Evolutionary conservation across 805 yeast genomes (phyloP).

Genomic region (Cyberlindnera bimundalis): DNA sequence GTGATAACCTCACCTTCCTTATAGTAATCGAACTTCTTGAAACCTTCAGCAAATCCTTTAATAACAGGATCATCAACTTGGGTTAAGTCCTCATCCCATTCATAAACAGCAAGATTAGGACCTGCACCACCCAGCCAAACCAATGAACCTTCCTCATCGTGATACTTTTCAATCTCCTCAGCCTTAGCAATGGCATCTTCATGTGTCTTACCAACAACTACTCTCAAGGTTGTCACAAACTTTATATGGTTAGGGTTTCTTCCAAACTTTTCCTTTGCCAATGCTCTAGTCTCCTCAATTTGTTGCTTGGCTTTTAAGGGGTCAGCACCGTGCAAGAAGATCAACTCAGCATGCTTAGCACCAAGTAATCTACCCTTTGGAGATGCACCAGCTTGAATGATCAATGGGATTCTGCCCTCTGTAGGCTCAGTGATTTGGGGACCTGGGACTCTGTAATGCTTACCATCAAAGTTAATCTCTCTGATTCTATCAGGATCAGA

Average conservation of each 20-base stretch:
- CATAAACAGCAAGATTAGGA: conserved; percentile 39
- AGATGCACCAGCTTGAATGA: conserved; percentile 46
- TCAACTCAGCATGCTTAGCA: conserved; percentile 43
- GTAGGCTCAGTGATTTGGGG: conserved; percentile 44
- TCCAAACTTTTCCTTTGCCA: conserved; percentile 36
- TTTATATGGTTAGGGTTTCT: conserved; percentile 39
- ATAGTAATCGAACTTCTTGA: conserved; percentile 26
- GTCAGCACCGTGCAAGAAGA: conserved; percentile 36
- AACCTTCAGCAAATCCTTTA: conserved; percentile 30
- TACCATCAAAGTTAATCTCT: conserved; percentile 41
- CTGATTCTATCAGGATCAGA: conserved; percentile 41
- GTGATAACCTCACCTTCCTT: conserved; percentile 27
- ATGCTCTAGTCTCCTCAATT: conserved; percentile 32
- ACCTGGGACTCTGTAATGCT: conserved; percentile 37
- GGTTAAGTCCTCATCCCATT: conserved; percentile 41
- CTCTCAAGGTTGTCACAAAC: conserved; percentile 37
- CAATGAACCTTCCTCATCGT: conserved; percentile 40
- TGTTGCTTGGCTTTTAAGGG: conserved; percentile 32
- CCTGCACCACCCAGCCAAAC: conserved; percentile 49
- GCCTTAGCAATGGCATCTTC: conserved; percentile 41
- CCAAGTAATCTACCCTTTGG: conserved; percentile 40
- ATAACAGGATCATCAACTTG: conserved; percentile 34
- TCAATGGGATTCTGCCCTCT: conserved; percentile 43
- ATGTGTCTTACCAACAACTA: conserved; percentile 38
- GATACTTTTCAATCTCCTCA: conserved; percentile 33